Evolutionary conservation across 1,139 yeast species (phyloP), one percentile per base, ranked within the genome.

Genomic region (Zhuliangozyma parablackwelliae): DNA sequence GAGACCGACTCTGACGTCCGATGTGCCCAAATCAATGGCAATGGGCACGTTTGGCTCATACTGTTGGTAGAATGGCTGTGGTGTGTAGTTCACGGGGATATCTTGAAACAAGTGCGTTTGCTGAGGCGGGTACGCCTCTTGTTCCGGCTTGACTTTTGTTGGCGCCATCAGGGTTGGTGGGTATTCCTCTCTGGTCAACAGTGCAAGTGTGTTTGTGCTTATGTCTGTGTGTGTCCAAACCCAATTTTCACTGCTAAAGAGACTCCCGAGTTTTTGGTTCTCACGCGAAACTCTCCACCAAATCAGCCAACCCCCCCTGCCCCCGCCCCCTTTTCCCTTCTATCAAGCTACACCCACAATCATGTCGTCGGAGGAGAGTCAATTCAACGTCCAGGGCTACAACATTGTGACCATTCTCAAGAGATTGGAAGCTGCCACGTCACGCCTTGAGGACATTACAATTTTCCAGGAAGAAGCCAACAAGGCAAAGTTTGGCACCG

Each of bases 361-460:
- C 16, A 61, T 61, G 65, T 51, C 65, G 5, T 53, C 74, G 28
- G 83, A 79, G 51, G 78, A 77, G 50, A 66, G 60, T 44, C 75
- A 71, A 53, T 75, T 77, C 56, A 77, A 78, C 49, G 77, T 82
- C 31, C 92, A 83, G 52, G 92, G 94, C 20, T 85, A 82, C 65
- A 87, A 85, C 57, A 72, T 87, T 44, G 86, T 84, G 32, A 87
- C 94, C 41, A 73, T 87, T 40, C 75, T 87, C 63, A 87, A 87
- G 54, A 66, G 96, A 47, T 75, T 89, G 51, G 97, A 89, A 61
- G 92, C 95, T 12, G 97, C 97, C 29, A 88, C 97, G 10, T 83
- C 96, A 10, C 78, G 97, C 36, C 77, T 89, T 52, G 97, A 89
- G 54, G 96, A 89, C 59, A 80, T 89, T 39, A 85, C 95, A 21